Conservation (phyloP, 495 filamentous ascomycete genomes). For the Melanomma pulvis-pyrius region DNA sequence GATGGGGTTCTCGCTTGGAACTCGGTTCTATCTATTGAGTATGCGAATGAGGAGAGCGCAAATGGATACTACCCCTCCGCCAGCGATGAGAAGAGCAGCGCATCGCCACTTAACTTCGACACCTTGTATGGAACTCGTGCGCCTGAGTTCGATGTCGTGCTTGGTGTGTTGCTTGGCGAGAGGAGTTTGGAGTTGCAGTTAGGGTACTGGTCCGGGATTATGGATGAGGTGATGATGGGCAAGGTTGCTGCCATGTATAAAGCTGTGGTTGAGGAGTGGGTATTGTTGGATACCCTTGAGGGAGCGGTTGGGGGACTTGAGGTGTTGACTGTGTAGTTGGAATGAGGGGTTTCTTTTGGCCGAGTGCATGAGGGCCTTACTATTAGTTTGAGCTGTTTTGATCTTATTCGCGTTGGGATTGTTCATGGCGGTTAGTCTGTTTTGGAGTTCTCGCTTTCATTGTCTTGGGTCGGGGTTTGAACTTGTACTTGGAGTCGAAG, state of each 20-base stretch:
- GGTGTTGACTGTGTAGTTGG: background rate
- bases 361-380: no score
- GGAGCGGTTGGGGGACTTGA: background rate
- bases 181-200: constrained; percentile 23
- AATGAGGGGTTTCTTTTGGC: no score
- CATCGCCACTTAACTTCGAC: constrained; percentile 11
- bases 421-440: no score
- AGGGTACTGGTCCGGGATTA: constrained; percentile 44
- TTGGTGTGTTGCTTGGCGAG: constrained; percentile 27
- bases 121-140: constrained; percentile 13
- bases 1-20: constrained; percentile 19
- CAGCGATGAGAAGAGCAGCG: background rate
- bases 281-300: background rate
- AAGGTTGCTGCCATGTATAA: constrained; percentile 48
- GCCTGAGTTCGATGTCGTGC: constrained; percentile 28
- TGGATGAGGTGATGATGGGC: constrained; percentile 52
- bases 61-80: constrained; percentile 9
- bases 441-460: no score
- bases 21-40: constrained; percentile 17
- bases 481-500: no score
- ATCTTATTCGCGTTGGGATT: no score
- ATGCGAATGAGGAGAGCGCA: constrained; percentile 4
- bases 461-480: no score
- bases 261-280: constrained; percentile 24
- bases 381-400: no score